Percentiles rank a stretch among this genome's conserved stretches.
phyloP scores from a whole-genome alignment of 202 grass and related monocot species.

The Brachypodium distachyon region DNA sequence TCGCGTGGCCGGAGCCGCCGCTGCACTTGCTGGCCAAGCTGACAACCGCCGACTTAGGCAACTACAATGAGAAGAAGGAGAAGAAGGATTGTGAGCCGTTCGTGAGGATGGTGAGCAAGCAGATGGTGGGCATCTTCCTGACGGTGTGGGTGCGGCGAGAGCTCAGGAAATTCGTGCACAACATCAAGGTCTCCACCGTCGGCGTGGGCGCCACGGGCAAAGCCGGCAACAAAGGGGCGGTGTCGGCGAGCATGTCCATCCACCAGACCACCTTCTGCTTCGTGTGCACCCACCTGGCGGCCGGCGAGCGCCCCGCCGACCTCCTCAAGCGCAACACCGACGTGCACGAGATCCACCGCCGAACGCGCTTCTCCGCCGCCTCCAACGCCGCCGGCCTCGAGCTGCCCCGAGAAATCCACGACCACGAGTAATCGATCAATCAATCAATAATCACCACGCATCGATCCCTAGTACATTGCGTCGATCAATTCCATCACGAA shows the following conservation, averaged over 20 bases:
- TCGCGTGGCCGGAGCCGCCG: slow-evolving; percentile 90
- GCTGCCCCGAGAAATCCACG: slow-evolving; percentile 47
- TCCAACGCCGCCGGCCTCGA: slow-evolving; percentile 4
- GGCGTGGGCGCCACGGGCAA: slow-evolving; percentile 95
- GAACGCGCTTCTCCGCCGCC: slow-evolving; percentile 52
- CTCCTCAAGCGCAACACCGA: slow-evolving; percentile 61
- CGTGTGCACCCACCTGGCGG: slow-evolving; percentile 69
- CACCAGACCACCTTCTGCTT: slow-evolving; percentile 97
- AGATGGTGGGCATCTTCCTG: slow-evolving; percentile 86
- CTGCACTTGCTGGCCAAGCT: slow-evolving; percentile 51
- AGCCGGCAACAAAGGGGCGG: slow-evolving; percentile 89
- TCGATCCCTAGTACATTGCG: too few relatives aligned
- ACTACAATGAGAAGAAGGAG: too few relatives aligned
- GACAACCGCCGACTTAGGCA: too few relatives aligned
- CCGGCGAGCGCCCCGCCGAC: slow-evolving; percentile 65
- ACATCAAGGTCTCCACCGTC: slow-evolving; percentile 86
- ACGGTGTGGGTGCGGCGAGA: not conserved
- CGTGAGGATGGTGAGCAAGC: slow-evolving; percentile 85
- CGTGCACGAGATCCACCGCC: slow-evolving; percentile 77
- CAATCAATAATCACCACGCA: too few relatives aligned
- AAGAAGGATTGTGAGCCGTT: slow-evolving; percentile 45
- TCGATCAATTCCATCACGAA: not conserved
- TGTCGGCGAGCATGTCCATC: slow-evolving; percentile 93
- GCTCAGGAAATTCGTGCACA: slow-evolving; percentile 39
- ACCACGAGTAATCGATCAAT: slow-evolving; percentile 72